Evolutionary conservation across 2,329 filamentous ascomycete genomes (phyloP).

Genomic region (Nannizziopsis barbatae): DNA sequence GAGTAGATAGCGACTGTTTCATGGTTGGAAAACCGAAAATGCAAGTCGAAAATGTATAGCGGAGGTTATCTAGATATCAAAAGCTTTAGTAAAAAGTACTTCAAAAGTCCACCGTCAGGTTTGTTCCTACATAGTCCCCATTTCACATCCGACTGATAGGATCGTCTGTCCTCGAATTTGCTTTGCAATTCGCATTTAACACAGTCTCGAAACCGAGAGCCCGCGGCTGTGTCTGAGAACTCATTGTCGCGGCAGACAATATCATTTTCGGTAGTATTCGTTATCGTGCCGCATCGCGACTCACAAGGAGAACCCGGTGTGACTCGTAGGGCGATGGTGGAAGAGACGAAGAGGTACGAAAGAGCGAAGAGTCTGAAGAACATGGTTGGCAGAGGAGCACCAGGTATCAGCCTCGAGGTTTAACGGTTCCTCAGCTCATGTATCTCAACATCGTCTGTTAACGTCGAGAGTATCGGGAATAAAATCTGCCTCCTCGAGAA

Average conservation of each 20-base stretch:
- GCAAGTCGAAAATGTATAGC: constrained; percentile 35
- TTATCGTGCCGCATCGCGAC: constrained; percentile 22
- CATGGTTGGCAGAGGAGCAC: constrained; percentile 13
- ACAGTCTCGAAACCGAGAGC: constrained; percentile 31
- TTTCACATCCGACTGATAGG: constrained; percentile 34
- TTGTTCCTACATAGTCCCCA: constrained; percentile 35
- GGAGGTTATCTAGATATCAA: constrained; percentile 32
- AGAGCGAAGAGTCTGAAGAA: constrained; percentile 11
- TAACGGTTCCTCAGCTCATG: not conserved
- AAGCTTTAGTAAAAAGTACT: not conserved
- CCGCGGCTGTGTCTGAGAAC: constrained; percentile 25
- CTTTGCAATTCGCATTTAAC: constrained; percentile 35
- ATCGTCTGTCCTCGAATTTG: constrained; percentile 24
- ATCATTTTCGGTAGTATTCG: constrained; percentile 32
- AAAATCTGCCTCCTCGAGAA: no score
- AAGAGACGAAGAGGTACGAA: constrained; percentile 17
- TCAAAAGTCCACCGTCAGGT: not conserved
- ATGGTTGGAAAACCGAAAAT: constrained; percentile 32
- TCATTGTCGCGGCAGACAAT: constrained; percentile 33
- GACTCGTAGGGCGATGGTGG: constrained; percentile 23
- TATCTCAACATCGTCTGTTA: not conserved
- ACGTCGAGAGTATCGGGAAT: no score
- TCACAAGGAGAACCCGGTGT: constrained; percentile 31
- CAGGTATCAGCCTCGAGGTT: not conserved
- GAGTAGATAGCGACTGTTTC: constrained; percentile 31